Conservation (phyloP, 2,329 filamentous ascomycete species). For the Akanthomyces dipterigenus region DNA sequence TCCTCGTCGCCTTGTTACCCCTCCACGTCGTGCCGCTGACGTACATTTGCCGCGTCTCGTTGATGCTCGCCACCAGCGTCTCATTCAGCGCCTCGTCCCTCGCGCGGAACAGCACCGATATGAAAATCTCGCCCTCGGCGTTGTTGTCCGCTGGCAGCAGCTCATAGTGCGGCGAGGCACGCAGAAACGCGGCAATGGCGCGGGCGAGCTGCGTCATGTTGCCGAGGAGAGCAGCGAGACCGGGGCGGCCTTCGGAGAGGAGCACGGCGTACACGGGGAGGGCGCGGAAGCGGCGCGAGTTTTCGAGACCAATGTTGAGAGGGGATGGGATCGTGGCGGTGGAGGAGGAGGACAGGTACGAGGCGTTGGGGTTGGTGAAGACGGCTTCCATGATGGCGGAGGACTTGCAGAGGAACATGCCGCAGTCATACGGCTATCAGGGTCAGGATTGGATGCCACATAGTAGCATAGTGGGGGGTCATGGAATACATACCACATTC, state of each 20-base stretch:
- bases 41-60: conserved; percentile 67
- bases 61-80: conserved; percentile 64
- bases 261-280: conserved; percentile 83
- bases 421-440: conserved; percentile 74
- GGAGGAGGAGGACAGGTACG: conserved; percentile 55
- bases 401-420: conserved; percentile 75
- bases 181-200: conserved; percentile 57
- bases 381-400: conserved; percentile 50
- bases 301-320: conserved; percentile 81
- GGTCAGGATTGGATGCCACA: background rate
- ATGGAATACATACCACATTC: conserved; percentile 58
- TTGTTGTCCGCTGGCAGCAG: conserved; percentile 45
- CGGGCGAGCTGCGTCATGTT: conserved; percentile 68
- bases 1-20: conserved; percentile 65
- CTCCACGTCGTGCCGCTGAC: conserved; percentile 77
- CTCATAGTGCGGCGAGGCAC: conserved; percentile 55
- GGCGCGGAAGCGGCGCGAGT: conserved; percentile 84
- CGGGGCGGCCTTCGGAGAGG: conserved; percentile 62
- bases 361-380: conserved; percentile 79
- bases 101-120: conserved; percentile 71
- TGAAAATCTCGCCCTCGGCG: conserved; percentile 40
- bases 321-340: conserved; percentile 61
- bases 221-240: conserved; percentile 62
- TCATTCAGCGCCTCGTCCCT: conserved; percentile 56
- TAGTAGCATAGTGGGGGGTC: background rate